Evolutionary conservation across 257 asterid species (phyloP).

Genomic region (Solanum gandarillasii): DNA sequence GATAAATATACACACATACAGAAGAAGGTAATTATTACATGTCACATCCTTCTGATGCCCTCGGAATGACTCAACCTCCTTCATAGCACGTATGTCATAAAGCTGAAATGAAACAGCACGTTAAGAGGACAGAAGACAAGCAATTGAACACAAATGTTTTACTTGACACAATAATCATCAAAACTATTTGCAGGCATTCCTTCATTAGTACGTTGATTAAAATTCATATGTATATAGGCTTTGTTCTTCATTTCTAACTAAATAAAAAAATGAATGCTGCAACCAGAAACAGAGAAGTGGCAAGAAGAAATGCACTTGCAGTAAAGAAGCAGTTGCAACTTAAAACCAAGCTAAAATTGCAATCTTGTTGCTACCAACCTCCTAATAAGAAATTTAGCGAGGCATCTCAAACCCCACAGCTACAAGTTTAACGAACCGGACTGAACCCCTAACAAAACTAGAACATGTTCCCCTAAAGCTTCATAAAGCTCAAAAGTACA

Average conservation of each 20-base stretch:
- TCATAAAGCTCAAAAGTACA: neutral
- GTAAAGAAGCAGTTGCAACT: neutral
- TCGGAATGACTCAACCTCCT: conserved; percentile 94
- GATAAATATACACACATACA: neutral
- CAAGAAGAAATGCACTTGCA: neutral
- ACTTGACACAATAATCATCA: neutral
- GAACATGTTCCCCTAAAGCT: neutral
- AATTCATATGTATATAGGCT: neutral
- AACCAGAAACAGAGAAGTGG: neutral
- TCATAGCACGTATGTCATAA: conserved; percentile 97
- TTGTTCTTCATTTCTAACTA: neutral
- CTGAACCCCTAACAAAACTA: neutral
- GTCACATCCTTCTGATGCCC: conserved; percentile 97
- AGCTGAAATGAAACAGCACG: conserved; percentile 39
- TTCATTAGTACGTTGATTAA: neutral
- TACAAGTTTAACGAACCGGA: neutral
- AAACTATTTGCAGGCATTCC: neutral
- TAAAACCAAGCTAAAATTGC: neutral
- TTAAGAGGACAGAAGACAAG: conserved; percentile 1
- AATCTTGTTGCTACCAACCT: neutral
- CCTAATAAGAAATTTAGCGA: neutral
- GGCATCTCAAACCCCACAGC: neutral
- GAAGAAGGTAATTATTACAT: conserved; percentile 27
- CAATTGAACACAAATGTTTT: neutral
- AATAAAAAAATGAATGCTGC: neutral